Evolutionary conservation across 495 filamentous ascomycete genomes (phyloP).

Genomic region (Hypoxylon rickii): DNA sequence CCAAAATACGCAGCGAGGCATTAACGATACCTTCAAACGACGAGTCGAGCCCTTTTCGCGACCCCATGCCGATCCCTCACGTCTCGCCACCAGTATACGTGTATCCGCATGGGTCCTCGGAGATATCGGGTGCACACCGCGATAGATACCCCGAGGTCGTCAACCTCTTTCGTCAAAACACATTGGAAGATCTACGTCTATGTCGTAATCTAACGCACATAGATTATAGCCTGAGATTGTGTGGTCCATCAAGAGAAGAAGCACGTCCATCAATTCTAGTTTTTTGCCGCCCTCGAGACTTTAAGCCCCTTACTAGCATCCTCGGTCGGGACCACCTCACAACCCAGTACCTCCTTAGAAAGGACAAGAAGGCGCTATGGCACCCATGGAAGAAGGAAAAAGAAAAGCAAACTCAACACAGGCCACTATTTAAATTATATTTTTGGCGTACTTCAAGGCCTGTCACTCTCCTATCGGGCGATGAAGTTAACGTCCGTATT

Average conservation of each 20-base stretch:
- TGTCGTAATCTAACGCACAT: not conserved
- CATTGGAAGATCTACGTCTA: not conserved
- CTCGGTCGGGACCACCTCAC: not conserved
- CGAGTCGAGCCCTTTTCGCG: not conserved
- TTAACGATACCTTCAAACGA: not conserved
- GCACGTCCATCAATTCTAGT: slow-evolving; percentile 1
- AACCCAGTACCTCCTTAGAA: not conserved
- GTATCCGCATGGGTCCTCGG: not conserved
- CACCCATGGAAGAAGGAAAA: not conserved
- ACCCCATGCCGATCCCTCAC: not conserved
- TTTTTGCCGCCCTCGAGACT: not conserved
- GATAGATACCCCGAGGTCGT: not conserved
- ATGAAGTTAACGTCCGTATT: not conserved
- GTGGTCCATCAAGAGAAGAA: not conserved
- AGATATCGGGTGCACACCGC: not conserved
- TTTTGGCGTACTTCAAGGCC: not conserved
- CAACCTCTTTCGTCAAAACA: slow-evolving; percentile 1
- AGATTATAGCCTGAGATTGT: not conserved
- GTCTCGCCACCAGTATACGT: not conserved
- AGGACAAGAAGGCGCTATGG: not conserved
- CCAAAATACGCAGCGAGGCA: not conserved
- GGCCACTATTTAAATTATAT: slow-evolving; percentile 1
- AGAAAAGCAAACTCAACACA: not conserved
- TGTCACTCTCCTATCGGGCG: not conserved
- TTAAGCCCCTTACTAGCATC: not conserved